These are phyloP conservation scores for Forsythia suspensa DNA, from an alignment of 257 asterid genomes.

Conservation along the genomic window DNA sequence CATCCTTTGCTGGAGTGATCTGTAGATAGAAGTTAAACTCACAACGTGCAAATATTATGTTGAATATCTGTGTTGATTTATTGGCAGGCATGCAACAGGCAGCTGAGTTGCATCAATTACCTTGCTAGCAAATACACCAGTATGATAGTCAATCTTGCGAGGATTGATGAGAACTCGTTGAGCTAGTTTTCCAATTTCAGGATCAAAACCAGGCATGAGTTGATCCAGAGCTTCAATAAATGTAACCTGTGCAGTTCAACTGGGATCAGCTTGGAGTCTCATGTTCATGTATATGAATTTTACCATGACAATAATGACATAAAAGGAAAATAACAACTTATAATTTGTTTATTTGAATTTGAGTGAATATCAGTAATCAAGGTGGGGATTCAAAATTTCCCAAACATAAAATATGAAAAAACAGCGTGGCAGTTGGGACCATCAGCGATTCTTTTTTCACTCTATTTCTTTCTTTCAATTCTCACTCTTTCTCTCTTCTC, in stretches of 20 bases:
- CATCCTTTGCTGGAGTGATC: conserved; percentile 97
- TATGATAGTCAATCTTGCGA: conserved; percentile 80
- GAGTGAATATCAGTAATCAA: conserved; percentile 2
- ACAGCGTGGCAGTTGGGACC: neutral
- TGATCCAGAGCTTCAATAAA: conserved; percentile 91
- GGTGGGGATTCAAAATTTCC: neutral
- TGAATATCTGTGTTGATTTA: conserved; percentile 5
- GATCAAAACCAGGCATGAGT: conserved; percentile 97
- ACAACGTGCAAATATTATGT: neutral
- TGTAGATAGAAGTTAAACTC: conserved; percentile 29
- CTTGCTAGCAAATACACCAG: conserved; percentile 97
- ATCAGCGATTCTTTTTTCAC: neutral
- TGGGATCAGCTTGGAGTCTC: conserved; percentile 33
- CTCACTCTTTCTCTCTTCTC: neutral
- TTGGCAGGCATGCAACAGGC: conserved; percentile 1
- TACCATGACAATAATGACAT: conserved; percentile 1
- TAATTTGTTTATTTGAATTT: neutral
- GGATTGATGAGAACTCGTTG: conserved; percentile 87
- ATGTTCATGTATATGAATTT: conserved; percentile 8
- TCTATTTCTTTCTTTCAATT: neutral
- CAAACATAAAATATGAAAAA: neutral
- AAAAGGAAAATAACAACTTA: neutral
- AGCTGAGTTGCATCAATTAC: conserved; percentile 37
- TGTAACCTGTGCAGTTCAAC: conserved; percentile 63
- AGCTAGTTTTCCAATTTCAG: conserved; percentile 90